Percentiles rank a stretch among this genome's conserved stretches.
Evolutionary conservation across 805 yeast species (phyloP).

Genomic region (Candida golubevii): DNA sequence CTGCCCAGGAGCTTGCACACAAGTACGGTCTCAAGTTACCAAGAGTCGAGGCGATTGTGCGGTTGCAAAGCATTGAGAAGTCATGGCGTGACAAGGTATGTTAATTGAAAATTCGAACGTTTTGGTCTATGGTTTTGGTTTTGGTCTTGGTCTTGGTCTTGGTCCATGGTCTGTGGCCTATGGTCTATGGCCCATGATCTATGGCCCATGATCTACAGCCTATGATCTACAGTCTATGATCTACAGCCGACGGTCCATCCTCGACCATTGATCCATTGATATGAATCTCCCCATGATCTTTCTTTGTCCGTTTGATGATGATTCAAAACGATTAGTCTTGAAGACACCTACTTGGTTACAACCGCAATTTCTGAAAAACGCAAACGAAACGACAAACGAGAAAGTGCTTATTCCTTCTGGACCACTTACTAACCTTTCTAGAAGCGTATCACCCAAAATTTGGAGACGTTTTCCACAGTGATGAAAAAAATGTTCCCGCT

Average conservation of each 20-base stretch:
- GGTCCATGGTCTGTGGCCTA: background rate
- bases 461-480: slow-evolving; percentile 53
- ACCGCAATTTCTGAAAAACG: slow-evolving; percentile 14
- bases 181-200: slow-evolving; percentile 1
- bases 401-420: background rate
- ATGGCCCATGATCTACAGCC: background rate
- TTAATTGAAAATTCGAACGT: slow-evolving; percentile 15
- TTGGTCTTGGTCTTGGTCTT: background rate
- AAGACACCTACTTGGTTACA: slow-evolving; percentile 63
- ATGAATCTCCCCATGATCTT: no score
- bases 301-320: slow-evolving; percentile 29
- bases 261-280: no score
- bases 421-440: slow-evolving; percentile 35
- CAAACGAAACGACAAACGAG: no score
- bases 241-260: no score
- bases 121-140: background rate
- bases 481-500: slow-evolving; percentile 83
- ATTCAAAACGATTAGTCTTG: slow-evolving; percentile 70
- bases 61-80: slow-evolving; percentile 61
- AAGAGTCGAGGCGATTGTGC: slow-evolving; percentile 83
- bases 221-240: background rate
- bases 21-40: slow-evolving; percentile 77
- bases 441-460: slow-evolving; percentile 50
- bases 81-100: slow-evolving; percentile 59
- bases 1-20: slow-evolving; percentile 71